Conservation (phyloP, 1,284 basidiomycete species). For the Fistulinella cinereoalba region DNA sequence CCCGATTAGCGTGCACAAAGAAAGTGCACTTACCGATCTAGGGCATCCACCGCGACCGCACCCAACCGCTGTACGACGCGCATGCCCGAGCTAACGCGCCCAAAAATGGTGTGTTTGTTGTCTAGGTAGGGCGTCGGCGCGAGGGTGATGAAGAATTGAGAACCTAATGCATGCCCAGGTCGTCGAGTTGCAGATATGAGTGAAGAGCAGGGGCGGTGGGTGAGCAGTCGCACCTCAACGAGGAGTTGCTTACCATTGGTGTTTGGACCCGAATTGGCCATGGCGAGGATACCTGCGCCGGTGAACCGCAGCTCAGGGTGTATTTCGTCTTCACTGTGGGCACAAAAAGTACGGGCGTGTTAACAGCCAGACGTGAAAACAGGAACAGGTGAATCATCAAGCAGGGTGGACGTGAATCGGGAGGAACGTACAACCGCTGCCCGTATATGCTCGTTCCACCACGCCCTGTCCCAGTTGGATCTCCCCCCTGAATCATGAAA, state of each 20-base stretch:
- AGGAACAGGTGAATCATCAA: too few relatives aligned
- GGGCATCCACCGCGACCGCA: conserved; percentile 73
- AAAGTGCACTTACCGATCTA: conserved; percentile 59
- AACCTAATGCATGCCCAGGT: conserved; percentile 43
- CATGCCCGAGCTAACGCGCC: conserved; percentile 84
- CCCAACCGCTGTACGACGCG: conserved; percentile 81
- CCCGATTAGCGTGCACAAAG: not conserved
- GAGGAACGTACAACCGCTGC: conserved; percentile 70
- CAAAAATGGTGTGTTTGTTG: conserved; percentile 94
- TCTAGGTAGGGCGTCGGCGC: conserved; percentile 90
- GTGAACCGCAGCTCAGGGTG: conserved; percentile 87
- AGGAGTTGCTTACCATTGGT: conserved; percentile 69
- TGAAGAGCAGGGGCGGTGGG: not conserved
- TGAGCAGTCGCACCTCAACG: not conserved
- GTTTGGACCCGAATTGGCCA: conserved; percentile 95
- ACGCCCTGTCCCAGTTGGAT: conserved; percentile 92
- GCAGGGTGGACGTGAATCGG: too few relatives aligned
- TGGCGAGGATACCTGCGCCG: conserved; percentile 93
- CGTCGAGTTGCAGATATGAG: not conserved
- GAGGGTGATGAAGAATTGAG: conserved; percentile 91
- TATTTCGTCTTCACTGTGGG: conserved; percentile 75
- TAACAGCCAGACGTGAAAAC: not conserved
- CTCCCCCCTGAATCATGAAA: conserved; percentile 95
- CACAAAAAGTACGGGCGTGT: not conserved
- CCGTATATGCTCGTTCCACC: conserved; percentile 94